Evolutionary conservation across 305 asterid species (phyloP), one percentile per base, ranked within the genome.

Genomic region (Fraxinus nigra): DNA sequence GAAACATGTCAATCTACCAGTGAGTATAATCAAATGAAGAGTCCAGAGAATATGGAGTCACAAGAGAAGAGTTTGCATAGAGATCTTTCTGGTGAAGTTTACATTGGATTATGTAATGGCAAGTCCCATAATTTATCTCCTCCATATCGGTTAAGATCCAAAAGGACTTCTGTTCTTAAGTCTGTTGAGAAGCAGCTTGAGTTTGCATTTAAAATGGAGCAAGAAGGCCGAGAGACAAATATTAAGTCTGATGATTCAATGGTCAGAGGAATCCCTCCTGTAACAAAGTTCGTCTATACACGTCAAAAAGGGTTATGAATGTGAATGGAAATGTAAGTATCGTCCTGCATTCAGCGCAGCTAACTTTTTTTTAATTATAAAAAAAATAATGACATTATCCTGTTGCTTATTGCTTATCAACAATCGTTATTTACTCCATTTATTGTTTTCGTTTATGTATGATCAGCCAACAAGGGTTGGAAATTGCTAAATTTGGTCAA

Each of bases 141-240:
- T 83, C 97, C 97, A 26, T 94, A 91, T 84, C 93, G 98, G 84
- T 84, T 93, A 81, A 90, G 89, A 79, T 89, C 87, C 73, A 92
- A 89, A 85, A 85, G 98, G 76, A 92, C 93, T 75, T 90, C 91
- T 26, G 90, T 87, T 72, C 76, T 85, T 72, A 93, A 91, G 85
- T 93, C 98, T 40, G 89, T 96, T 33, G 99, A 95, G 91, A 94
- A 94, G 93, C 93, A 93, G 92, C 98, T 96, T 72, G 92, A 92
- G 83, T 94, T 96, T 83, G 77, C 92, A 56, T 48, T 82, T 77
- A 81, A 81, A 51, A 79, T 63, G 59, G 97, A 91, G 86, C 87
- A 83, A 73, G 87, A 81, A 40, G 56, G 11, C 73, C 28, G 46
- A 54, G 89, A 86, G 43, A 82, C 56, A 40, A 81, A 76, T 72